A percentile compares a stretch with the other conserved stretches of the same genome.
phyloP scores from a whole-genome alignment of 371 early-diverging fungal genomes.

The Actinomortierella ambigua region DNA sequence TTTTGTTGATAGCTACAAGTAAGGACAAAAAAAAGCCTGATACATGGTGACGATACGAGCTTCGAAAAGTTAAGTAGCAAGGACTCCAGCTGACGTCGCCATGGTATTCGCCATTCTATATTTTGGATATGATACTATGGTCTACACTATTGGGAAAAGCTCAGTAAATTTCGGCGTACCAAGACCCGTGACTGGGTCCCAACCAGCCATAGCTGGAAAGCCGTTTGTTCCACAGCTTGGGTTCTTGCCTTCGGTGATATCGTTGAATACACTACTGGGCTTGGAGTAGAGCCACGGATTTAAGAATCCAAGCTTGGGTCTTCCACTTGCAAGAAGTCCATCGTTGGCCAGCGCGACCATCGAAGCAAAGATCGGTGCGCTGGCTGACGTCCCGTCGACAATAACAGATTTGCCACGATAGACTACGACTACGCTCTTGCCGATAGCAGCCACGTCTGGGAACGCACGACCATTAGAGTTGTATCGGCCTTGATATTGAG shows the following conservation, averaged over 20 bases:
- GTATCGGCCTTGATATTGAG: neutral
- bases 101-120: too few relatives aligned
- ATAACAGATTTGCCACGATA: neutral
- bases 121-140: too few relatives aligned
- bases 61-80: too few relatives aligned
- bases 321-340: neutral
- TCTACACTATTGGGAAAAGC: too few relatives aligned
- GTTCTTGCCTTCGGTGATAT: conserved; percentile 11
- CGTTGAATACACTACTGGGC: neutral
- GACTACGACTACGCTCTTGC: neutral
- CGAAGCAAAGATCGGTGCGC: conserved; percentile 13
- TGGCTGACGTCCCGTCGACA: conserved; percentile 4
- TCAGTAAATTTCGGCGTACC: conserved; percentile 10
- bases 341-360: conserved; percentile 11
- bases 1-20: too few relatives aligned
- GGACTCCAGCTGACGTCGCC: too few relatives aligned
- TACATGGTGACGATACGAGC: too few relatives aligned
- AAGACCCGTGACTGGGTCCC: conserved; percentile 27
- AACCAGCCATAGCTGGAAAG: conserved; percentile 6
- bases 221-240: conserved; percentile 5
- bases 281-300: conserved; percentile 8
- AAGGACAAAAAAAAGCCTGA: too few relatives aligned
- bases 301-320: conserved; percentile 12
- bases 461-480: conserved; percentile 4
- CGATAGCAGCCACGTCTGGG: conserved; percentile 16